Base-by-base conservation (phyloP, 257 asterid species). In the Nicotiana benthamiana region DNA sequence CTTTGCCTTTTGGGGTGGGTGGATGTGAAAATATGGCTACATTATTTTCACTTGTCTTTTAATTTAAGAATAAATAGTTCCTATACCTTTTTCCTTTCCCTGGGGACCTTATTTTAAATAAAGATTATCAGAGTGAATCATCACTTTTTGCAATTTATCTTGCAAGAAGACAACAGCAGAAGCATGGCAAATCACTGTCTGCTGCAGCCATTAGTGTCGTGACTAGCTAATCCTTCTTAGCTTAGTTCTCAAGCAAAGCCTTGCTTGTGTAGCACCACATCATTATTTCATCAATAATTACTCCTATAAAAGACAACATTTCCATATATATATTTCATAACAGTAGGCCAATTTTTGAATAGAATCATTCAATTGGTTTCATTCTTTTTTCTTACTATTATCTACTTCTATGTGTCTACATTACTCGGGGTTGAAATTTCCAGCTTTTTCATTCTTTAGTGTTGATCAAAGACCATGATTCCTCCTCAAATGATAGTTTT, bases 181-280 rank as follows among this genome's bases (percentile, higher is more conserved):
- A 70, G 76, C 79, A 66, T 61, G 82, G 22, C 59, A 30, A 67
- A 67, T 6, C 27, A 74, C 64, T 20, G 17, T 75, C 84, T 62
- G 80, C 57, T 26, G 80, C 70, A 68, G 79, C 63, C 82, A 75
- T 77, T 9, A 1, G 11, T 40, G 75, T 66, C 54, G 66, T 77
- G 64, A 76, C 62, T 75, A 86, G 75, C 87, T 66, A 85, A 57
- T 83, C 82, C 80, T 53, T 20, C 82, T 13, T 80, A 66, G 56
- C 96, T 91, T 88, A 65, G 64, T 80, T 75, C 61, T 62, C 53
- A 87, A 88, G 96, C 89, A 86, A 88, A 80, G 72, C 52, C 63
- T 57, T 74, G 77, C 78, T 57, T 74, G 56, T 2, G 80, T 36
- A 20, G 59, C 74, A 83, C 57, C 48, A 4, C 61, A 36, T 30